phyloP scores from a whole-genome alignment of 495 filamentous ascomycete species.

The Bacidia gigantensis region DNA sequence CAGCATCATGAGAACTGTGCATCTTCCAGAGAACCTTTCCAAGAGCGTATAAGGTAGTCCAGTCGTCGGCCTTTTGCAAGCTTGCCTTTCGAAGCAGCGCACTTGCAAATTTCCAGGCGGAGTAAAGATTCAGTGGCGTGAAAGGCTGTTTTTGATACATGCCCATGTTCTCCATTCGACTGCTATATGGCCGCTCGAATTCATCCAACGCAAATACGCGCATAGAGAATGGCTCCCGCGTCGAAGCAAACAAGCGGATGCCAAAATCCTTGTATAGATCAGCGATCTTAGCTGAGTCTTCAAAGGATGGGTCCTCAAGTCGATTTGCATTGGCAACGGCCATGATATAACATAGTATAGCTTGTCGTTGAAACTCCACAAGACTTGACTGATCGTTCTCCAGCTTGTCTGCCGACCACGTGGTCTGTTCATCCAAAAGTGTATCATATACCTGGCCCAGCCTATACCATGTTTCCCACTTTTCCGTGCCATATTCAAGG shows the following conservation, averaged over 20 bases:
- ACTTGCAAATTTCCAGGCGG: conserved; percentile 76
- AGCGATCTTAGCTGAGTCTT: conserved; percentile 52
- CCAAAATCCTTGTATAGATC: conserved; percentile 86
- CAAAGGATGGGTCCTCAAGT: conserved; percentile 44
- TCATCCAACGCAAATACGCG: conserved; percentile 63
- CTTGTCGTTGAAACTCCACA: conserved; percentile 58
- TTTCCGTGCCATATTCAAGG: conserved; percentile 66
- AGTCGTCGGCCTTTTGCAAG: conserved; percentile 59
- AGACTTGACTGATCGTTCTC: conserved; percentile 72
- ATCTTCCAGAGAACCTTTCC: conserved; percentile 97
- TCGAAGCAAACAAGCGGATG: conserved; percentile 75
- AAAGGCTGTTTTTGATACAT: conserved; percentile 66
- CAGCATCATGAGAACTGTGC: conserved; percentile 45
- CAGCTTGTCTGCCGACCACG: conserved; percentile 93
- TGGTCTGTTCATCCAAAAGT: conserved; percentile 78
- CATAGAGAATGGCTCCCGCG: conserved; percentile 87
- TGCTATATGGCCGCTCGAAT: conserved; percentile 58
- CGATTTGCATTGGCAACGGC: conserved; percentile 62
- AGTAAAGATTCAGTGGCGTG: conserved; percentile 54
- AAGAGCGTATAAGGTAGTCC: conserved; percentile 72
- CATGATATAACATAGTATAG: conserved; percentile 90
- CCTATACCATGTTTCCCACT: conserved; percentile 95
- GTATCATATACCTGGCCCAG: conserved; percentile 84
- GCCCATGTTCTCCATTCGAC: conserved; percentile 36
- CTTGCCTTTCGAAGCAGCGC: conserved; percentile 66